These are phyloP conservation scores for Dictyostelium purpureum DNA, from an alignment of 78 protist genomes.

Conservation along the genomic window DNA sequence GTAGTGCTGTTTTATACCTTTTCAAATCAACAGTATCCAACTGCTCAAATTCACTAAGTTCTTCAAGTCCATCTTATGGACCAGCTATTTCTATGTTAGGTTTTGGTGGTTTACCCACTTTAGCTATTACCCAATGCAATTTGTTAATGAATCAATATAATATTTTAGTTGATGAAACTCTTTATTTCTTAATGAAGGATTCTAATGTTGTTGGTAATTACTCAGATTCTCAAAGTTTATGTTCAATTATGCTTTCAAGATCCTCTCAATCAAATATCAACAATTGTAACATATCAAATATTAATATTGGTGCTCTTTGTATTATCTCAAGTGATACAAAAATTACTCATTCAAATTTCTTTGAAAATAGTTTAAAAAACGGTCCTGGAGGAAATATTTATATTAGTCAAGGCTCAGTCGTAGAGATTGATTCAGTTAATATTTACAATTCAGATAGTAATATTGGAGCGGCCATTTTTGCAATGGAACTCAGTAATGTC, in stretches of 20 bases:
- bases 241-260: conserved; percentile 24
- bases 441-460: neutral
- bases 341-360: neutral
- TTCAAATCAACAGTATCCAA: neutral
- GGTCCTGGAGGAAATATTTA: conserved; percentile 41
- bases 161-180: conserved; percentile 18
- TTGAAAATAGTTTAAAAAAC: neutral
- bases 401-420: conserved; percentile 24
- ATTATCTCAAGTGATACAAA: neutral
- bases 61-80: neutral
- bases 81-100: neutral
- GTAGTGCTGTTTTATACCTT: neutral
- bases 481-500: conserved; percentile 15
- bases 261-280: neutral
- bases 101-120: neutral
- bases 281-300: neutral
- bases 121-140: neutral
- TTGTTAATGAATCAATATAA: neutral
- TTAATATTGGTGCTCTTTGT: conserved; percentile 26
- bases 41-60: neutral
- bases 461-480: neutral
- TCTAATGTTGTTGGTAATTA: neutral
- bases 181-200: neutral
- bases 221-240: neutral
- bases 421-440: neutral